Base-by-base conservation (phyloP, 257 asterid species). In the Przewalskia tangutica region DNA sequence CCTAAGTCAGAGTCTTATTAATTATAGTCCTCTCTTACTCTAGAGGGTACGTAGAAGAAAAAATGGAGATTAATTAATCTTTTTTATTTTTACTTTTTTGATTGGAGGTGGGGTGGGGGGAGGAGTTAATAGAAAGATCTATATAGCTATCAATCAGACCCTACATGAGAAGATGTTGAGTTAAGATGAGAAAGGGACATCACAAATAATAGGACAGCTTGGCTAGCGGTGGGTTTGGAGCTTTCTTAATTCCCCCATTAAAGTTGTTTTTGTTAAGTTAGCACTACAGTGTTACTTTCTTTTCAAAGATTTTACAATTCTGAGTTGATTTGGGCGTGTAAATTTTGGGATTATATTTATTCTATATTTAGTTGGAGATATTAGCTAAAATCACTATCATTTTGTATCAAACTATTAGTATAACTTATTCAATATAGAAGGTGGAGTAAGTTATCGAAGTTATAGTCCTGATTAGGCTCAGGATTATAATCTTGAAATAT, bases 221-320 rank as follows among this genome's bases (percentile, higher is more conserved):
- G 94, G 91, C 90, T 85, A 88, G 96, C 94, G 92, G 93, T 93
- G 97, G 86, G 66, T 91, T 91, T 91, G 97, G 93, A 89, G 87
- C 84, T 84, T 87, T 86, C 90, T 87, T 91, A 82, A 88, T 86
- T 83, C 84, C 86, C 82, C 88, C 77, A 81, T 89, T 11, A 27
- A 77, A 88, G 34, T 71, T 85, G 23, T 50, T 65, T 55, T 44
- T 20, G 9, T 63, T 17, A 42, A 40, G 40, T 20, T 20, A 67
- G 32, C 32, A 27, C 32, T 27, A 27, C 32, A 27, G 0, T 46
- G 16, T 3, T 54, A 48, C 18, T 36, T 32, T 53, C 20, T 53
- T 53, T 12, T 11, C 32, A 18, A 67, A 16, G 14, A 67, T 67
- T 67, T 67, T n/a, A 54, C 59, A 54, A 12, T 54, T 0, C 16